Conservation (phyloP, 177 flowering plant species). For the Telopea speciosissima region DNA sequence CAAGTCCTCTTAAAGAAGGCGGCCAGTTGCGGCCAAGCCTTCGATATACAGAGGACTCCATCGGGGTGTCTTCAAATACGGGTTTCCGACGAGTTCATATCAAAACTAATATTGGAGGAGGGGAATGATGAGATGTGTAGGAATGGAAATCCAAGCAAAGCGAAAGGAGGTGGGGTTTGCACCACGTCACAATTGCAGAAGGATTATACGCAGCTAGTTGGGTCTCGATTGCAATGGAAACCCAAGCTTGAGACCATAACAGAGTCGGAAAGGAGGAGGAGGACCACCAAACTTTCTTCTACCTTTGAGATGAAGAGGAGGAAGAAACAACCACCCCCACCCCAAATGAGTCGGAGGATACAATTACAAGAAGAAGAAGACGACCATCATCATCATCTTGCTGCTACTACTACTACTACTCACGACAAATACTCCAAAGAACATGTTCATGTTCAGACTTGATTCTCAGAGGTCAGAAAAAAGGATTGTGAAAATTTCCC, state of each 20-base stretch:
- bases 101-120: conserved; percentile 29
- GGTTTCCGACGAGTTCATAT: conserved; percentile 53
- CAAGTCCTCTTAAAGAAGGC: conserved; percentile 11
- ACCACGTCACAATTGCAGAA: conserved; percentile 46
- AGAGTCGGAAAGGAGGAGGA: conserved; percentile 25
- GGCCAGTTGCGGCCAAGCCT: conserved; percentile 26
- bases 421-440: too few species aligned
- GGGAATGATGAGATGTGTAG: too few species aligned
- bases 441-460: not conserved
- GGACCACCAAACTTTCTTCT: too few species aligned
- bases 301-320: conserved; percentile 22
- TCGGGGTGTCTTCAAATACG: conserved; percentile 48
- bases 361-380: too few species aligned
- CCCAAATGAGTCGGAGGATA: too few species aligned
- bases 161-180: conserved; percentile 25
- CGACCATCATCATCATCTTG: too few species aligned
- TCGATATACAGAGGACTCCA: conserved; percentile 38
- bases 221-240: conserved; percentile 37
- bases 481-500: not conserved
- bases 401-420: too few species aligned
- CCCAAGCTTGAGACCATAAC: conserved; percentile 58
- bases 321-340: too few species aligned
- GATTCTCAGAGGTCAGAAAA: conserved; percentile 3
- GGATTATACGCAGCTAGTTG: conserved; percentile 52
- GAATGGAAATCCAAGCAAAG: too few species aligned